Evolutionary conservation across 2,329 filamentous ascomycete genomes (phyloP).

Genomic region (Penicillium sp.): DNA sequence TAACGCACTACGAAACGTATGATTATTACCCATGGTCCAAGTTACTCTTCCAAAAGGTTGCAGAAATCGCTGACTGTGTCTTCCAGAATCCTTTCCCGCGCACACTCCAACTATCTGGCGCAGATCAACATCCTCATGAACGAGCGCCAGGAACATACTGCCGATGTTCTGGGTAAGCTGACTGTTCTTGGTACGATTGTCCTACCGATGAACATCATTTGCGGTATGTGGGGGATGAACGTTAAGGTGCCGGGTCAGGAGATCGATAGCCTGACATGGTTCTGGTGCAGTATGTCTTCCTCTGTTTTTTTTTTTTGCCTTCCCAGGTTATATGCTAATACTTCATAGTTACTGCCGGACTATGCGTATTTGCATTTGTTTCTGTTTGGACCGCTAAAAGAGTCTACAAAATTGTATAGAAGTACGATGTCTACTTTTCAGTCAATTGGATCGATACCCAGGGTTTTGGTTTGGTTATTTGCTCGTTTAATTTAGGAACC

Average conservation of each 20-base stretch:
- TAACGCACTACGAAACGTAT: conserved; percentile 94
- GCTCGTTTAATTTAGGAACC: not conserved
- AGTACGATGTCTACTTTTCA: not conserved
- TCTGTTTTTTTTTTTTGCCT: not conserved
- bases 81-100: conserved; percentile 76
- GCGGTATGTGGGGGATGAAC: conserved; percentile 99
- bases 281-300: conserved; percentile 55
- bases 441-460: conserved; percentile 12
- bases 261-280: conserved; percentile 74
- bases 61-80: conserved; percentile 13
- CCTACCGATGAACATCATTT: conserved; percentile 98
- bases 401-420: conserved; percentile 73
- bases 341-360: conserved; percentile 62
- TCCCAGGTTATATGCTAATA: conserved; percentile 6
- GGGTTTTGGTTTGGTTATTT: not conserved
- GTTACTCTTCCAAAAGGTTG: conserved; percentile 2
- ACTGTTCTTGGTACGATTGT: conserved; percentile 97
- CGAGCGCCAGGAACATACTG: conserved; percentile 92
- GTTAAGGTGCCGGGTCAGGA: conserved; percentile 92
- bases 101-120: conserved; percentile 96
- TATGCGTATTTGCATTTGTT: conserved; percentile 73
- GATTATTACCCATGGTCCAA: conserved; percentile 33
- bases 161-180: conserved; percentile 89
- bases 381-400: conserved; percentile 83
- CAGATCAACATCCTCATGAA: conserved; percentile 99